phyloP scores from a whole-genome alignment of 2,329 filamentous ascomycete genomes.

The Aureobasidium sp. region DNA sequence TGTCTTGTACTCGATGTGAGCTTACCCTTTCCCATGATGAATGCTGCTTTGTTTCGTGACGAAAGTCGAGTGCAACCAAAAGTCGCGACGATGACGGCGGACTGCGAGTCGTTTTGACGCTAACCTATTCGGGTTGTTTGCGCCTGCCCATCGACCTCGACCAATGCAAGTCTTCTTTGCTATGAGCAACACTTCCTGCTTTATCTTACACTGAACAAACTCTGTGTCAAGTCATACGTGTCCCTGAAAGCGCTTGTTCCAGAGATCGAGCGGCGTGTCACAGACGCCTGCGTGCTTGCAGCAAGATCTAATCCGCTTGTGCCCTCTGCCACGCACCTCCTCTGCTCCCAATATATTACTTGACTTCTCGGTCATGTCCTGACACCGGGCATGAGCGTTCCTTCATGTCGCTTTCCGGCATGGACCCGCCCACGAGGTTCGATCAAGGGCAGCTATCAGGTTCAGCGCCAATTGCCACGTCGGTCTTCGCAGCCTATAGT shows the following conservation, averaged over 20 bases:
- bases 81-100: not conserved
- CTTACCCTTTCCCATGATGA: constrained; percentile 21
- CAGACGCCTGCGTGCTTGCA: not conserved
- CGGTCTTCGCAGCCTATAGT: not conserved
- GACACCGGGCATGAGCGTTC: not conserved
- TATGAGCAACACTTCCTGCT: not conserved
- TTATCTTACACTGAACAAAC: not conserved
- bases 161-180: not conserved
- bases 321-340: not conserved
- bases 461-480: not conserved
- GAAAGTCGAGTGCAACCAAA: constrained; percentile 1
- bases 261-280: not conserved
- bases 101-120: not conserved
- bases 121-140: constrained; percentile 1
- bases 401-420: not conserved
- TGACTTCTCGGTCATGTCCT: not conserved
- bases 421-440: not conserved
- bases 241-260: too few species aligned
- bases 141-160: not conserved
- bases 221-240: not conserved
- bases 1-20: not conserved
- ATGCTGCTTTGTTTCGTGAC: not conserved
- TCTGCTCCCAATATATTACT: not conserved
- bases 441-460: not conserved
- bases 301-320: not conserved